Percentiles rank a stretch among this genome's conserved stretches.
These are phyloP conservation scores for Aspergillus ostianus DNA, from an alignment of 495 filamentous ascomycete species.

Conservation along the genomic window DNA sequence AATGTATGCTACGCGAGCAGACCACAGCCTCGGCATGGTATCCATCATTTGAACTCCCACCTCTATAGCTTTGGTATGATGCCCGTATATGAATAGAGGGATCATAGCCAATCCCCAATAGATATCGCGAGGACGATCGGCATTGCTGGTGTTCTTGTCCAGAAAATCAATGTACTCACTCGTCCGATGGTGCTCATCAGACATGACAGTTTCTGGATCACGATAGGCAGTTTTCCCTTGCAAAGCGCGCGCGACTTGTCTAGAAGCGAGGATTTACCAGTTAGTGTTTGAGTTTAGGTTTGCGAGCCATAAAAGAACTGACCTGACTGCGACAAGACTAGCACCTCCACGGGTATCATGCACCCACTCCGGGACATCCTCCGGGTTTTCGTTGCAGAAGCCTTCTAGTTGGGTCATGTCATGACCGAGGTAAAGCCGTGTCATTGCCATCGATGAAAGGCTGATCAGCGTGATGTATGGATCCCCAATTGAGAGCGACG, in stretches of 20 bases:
- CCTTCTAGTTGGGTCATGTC: conserved; percentile 73
- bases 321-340: conserved; percentile 61
- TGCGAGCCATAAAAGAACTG: conserved; percentile 14
- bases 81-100: conserved; percentile 72
- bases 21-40: conserved; percentile 65
- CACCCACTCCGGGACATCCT: conserved; percentile 73
- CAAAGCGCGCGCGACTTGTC: conserved; percentile 73
- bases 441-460: conserved; percentile 67
- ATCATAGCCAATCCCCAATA: conserved; percentile 74
- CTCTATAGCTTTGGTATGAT: conserved; percentile 65
- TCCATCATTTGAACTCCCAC: conserved; percentile 62
- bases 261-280: conserved; percentile 12
- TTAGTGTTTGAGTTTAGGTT: conserved; percentile 8
- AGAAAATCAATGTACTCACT: conserved; percentile 60
- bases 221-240: conserved; percentile 76
- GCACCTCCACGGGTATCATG: conserved; percentile 77
- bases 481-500: conserved; percentile 69
- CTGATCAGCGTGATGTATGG: conserved; percentile 72
- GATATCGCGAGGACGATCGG: conserved; percentile 60
- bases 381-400: conserved; percentile 68
- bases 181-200: conserved; percentile 67
- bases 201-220: conserved; percentile 59
- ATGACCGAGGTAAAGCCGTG: conserved; percentile 70
- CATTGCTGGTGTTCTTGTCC: conserved; percentile 48
- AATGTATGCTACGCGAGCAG: conserved; percentile 62